Evolutionary conservation across 192 early-diverging fungal species (phyloP).

Genomic region (Podila clonocystis): DNA sequence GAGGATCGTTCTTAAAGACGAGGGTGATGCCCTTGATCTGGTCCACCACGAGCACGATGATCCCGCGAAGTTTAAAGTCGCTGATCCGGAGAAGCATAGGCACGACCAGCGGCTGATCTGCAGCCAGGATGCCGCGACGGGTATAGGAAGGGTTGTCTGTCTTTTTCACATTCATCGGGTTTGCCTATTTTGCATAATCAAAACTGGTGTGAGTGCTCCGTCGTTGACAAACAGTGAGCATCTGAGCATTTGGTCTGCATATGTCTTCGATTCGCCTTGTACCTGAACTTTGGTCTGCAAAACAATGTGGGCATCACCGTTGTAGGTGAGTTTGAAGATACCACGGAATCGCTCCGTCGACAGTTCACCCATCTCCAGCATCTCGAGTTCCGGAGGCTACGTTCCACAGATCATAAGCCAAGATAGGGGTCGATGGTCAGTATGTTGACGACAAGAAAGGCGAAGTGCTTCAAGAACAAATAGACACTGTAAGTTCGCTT

Average conservation of each 20-base stretch:
- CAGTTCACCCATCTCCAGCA: conserved; percentile 97
- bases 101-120: conserved; percentile 93
- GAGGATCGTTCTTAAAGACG: conserved; percentile 97
- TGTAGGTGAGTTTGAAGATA: conserved; percentile 95
- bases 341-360: conserved; percentile 93
- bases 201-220: background rate
- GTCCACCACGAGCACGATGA: conserved; percentile 93
- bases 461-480: background rate
- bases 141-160: conserved; percentile 71
- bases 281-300: conserved; percentile 96
- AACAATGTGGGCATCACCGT: conserved; percentile 91
- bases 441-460: background rate
- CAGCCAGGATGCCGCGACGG: conserved; percentile 80
- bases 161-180: conserved; percentile 72
- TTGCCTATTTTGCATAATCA: conserved; percentile 63
- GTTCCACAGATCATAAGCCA: background rate
- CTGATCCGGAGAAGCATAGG: conserved; percentile 95
- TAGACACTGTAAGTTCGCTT: background rate
- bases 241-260: conserved; percentile 7
- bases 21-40: conserved; percentile 95
- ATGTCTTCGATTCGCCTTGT: conserved; percentile 2
- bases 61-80: conserved; percentile 88
- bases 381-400: conserved; percentile 95
- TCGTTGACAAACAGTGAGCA: background rate
- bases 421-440: conserved; percentile 2